A percentile compares a stretch with the other conserved stretches of the same genome.
Conservation (phyloP, 1,284 basidiomycete genomes). For the Rugosomyces carneus region DNA sequence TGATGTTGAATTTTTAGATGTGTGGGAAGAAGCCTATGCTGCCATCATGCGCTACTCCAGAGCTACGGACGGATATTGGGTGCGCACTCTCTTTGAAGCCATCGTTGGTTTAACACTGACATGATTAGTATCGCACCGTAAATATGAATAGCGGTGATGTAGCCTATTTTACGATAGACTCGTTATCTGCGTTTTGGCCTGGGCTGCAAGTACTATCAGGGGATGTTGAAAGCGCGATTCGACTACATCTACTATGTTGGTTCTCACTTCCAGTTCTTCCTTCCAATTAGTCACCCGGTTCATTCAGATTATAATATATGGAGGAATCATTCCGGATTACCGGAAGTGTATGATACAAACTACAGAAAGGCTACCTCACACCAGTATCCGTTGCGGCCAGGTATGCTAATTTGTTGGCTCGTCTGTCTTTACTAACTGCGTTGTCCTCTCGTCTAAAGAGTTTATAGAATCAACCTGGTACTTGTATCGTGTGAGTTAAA, state of each 20-base stretch:
- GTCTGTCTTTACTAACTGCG: not conserved
- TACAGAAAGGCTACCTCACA: conserved; percentile 67
- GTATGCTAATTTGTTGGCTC: conserved; percentile 24
- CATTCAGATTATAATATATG: conserved; percentile 82
- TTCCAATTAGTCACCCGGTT: conserved; percentile 1
- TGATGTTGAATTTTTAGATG: conserved; percentile 82
- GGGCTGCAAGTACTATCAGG: conserved; percentile 86
- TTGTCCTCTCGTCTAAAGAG: conserved; percentile 38
- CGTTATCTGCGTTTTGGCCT: conserved; percentile 84
- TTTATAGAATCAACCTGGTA: conserved; percentile 95
- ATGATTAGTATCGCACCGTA: conserved; percentile 67
- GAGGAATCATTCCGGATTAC: conserved; percentile 77
- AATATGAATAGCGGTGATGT: conserved; percentile 72
- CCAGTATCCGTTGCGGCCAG: conserved; percentile 82
- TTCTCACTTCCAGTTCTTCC: conserved; percentile 10
- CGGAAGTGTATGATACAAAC: conserved; percentile 85
- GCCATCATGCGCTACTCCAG: conserved; percentile 84
- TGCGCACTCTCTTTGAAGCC: conserved; percentile 28
- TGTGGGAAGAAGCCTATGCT: conserved; percentile 89
- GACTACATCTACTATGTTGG: conserved; percentile 77
- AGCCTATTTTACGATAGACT: conserved; percentile 71
- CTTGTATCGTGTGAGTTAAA: conserved; percentile 72
- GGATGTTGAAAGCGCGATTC: conserved; percentile 85
- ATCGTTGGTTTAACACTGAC: conserved; percentile 1
- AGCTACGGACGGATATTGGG: conserved; percentile 83